Base-by-base conservation (phyloP, 192 early-diverging fungal species). In the Dissophora globulifera region DNA sequence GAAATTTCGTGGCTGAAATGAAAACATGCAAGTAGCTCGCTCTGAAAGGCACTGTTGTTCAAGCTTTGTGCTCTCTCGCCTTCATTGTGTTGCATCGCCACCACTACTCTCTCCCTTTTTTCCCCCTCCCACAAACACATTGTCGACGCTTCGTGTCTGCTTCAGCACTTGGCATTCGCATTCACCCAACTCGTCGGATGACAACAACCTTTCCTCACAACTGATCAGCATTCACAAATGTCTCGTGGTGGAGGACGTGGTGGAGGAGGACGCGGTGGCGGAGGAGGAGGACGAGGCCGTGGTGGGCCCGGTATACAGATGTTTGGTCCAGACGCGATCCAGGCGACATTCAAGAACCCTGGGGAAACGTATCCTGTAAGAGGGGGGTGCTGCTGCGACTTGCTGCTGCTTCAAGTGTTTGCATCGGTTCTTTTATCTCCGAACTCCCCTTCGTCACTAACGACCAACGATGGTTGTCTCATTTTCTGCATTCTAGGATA, bases 181-280 rank as follows among this genome's bases (percentile, higher is more conserved):
- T n/a, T n/a, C n/a, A n/a, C n/a, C n/a, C n/a, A n/a, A n/a, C n/a
- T n/a, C n/a, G n/a, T n/a, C n/a, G n/a, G n/a, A n/a, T n/a, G n/a
- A n/a, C n/a, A n/a, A n/a, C 6, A 38, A 38, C 7, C 35, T 38
- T 38, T 9, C 7, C 35, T 38, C 35, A 38, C 35, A 38, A 9
- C 35, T 38, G n/a, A 4, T 17, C 17, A 57, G 29, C n/a, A n/a
- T n/a, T n/a, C n/a, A n/a, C n/a, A n/a, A 57, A 76, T 76, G 72
- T 76, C 72, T 67, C 72, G 69, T 27, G 69, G 69, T 10, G 69
- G 71, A 54, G 71, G 71, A 47, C 62, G 71, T 25, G 63, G 72
- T 29, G 72, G 72, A 41, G 58, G 72, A 41, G 58, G 72, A n/a
- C 53, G 69, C 5, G 63, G 70, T 23, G 70, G 72, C 9, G 42